Evolutionary conservation across 768 basidiomycete genomes (phyloP).

Genomic region (Leccinum ochraceum): DNA sequence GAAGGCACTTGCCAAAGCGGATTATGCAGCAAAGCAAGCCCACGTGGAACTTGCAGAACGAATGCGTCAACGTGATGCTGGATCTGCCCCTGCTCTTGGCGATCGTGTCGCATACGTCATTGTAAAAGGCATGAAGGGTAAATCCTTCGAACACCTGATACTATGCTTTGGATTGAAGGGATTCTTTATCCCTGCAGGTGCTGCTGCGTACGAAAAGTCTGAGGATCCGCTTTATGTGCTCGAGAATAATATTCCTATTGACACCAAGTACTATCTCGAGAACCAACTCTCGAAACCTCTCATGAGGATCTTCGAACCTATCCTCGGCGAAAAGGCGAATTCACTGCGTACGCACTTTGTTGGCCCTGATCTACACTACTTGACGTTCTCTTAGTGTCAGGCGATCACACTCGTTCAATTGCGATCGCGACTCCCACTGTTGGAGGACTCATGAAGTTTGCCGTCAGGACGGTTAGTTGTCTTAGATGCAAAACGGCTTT

Average conservation of each 20-base stretch:
- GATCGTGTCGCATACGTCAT: constrained; percentile 99
- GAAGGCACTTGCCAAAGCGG: constrained; percentile 91
- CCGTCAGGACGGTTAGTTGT: constrained; percentile 93
- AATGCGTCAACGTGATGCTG: constrained; percentile 95
- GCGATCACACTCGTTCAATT: constrained; percentile 94
- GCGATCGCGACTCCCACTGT: constrained; percentile 96
- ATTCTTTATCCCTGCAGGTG: constrained; percentile 50
- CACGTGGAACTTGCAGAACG: constrained; percentile 94
- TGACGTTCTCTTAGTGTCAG: constrained; percentile 65
- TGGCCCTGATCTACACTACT: constrained; percentile 3
- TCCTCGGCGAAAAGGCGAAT: constrained; percentile 88
- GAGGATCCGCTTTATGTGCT: constrained; percentile 97
- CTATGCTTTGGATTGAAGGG: neutral
- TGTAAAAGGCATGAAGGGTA: constrained; percentile 93
- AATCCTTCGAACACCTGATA: neutral
- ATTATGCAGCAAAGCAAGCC: constrained; percentile 94
- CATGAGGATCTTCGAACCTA: constrained; percentile 97
- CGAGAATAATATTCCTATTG: constrained; percentile 97
- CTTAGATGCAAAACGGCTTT: constrained; percentile 94
- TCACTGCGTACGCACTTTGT: constrained; percentile 62
- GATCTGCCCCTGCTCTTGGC: constrained; percentile 95
- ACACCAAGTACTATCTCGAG: constrained; percentile 97
- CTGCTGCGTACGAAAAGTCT: constrained; percentile 97
- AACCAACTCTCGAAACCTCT: constrained; percentile 97
- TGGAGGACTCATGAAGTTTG: constrained; percentile 98